Evolutionary conservation across 306 rosid species (phyloP).

Genomic region (Gynostemma pentaphyllum): DNA sequence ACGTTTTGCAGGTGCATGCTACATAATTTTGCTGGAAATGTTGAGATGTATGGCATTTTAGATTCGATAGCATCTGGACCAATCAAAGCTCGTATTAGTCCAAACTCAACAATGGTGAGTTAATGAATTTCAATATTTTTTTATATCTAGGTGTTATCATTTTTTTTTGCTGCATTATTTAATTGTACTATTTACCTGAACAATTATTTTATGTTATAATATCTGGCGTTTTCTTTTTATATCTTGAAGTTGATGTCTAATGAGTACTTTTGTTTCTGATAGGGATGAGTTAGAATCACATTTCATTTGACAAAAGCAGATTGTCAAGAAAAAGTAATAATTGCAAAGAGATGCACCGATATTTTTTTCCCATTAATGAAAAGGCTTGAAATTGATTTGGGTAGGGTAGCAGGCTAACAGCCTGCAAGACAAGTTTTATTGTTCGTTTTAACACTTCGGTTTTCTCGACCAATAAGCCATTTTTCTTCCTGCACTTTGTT

Average conservation of each 20-base stretch:
- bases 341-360: neutral
- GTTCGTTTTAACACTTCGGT: no score
- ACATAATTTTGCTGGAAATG: constrained; percentile 86
- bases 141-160: constrained; percentile 10
- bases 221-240: neutral
- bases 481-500: no score
- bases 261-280: no score
- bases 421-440: no score
- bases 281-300: no score
- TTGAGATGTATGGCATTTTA: constrained; percentile 78
- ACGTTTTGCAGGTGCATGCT: constrained; percentile 77
- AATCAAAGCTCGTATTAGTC: constrained; percentile 60
- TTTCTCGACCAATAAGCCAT: no score
- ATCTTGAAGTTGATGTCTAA: neutral
- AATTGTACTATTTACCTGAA: neutral
- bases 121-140: constrained; percentile 5
- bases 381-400: no score
- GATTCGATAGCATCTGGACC: constrained; percentile 81
- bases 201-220: neutral
- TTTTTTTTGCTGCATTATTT: constrained; percentile 7
- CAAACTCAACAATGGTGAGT: constrained; percentile 77
- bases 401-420: no score
- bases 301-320: no score
- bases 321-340: neutral
- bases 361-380: neutral